A percentile compares a stretch with the other conserved stretches of the same genome.
Conservation (phyloP, 75 land plant genomes). For the Cryptomeria japonica region DNA sequence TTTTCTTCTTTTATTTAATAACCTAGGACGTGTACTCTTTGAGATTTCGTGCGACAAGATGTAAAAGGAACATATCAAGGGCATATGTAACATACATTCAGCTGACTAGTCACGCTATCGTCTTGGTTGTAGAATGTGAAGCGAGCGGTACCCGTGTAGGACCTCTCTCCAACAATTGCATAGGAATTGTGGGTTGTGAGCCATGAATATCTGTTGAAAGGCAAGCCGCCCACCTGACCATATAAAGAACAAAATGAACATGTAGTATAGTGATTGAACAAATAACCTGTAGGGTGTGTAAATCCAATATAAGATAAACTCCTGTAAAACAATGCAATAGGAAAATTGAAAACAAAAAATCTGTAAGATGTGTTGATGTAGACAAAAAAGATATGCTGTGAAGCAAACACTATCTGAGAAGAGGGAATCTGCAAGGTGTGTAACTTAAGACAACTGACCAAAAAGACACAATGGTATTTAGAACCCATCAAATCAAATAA, state of each 20-base stretch:
- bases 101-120: slow-evolving; percentile 69
- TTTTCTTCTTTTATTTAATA: background rate
- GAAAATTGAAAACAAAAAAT: background rate
- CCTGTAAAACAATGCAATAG: background rate
- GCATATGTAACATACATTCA: slow-evolving; percentile 47
- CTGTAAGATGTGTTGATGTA: background rate
- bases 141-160: slow-evolving; percentile 58
- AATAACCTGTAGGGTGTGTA: background rate
- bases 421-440: background rate
- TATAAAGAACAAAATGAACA: background rate
- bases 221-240: slow-evolving; percentile 25
- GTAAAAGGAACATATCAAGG: background rate
- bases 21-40: background rate
- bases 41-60: background rate
- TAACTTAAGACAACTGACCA: background rate
- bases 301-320: background rate
- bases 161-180: slow-evolving; percentile 54
- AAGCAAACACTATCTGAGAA: background rate
- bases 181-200: slow-evolving; percentile 88
- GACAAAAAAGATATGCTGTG: background rate
- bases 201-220: slow-evolving; percentile 88
- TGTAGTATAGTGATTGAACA: background rate
- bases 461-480: background rate
- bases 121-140: slow-evolving; percentile 72
- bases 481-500: background rate